Evolutionary conservation across 805 yeast genomes (phyloP).

Genomic region (Starmerella powellii): DNA sequence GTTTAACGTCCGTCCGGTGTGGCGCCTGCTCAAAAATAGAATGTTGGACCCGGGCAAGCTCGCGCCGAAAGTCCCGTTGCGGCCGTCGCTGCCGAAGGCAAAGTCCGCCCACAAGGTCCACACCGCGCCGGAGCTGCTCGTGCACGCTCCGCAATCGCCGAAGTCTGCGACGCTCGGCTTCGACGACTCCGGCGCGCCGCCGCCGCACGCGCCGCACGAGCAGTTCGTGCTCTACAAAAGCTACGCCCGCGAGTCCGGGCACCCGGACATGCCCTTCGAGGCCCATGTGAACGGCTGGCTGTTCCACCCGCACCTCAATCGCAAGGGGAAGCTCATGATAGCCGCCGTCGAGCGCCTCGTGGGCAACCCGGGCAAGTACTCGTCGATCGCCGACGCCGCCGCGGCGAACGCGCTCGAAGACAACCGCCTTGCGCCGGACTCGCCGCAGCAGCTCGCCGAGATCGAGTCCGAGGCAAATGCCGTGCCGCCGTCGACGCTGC

Average conservation of each 20-base stretch:
- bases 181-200: neutral
- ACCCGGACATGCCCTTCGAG: conserved; percentile 5
- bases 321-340: conserved; percentile 55
- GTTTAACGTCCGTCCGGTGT: conserved; percentile 9
- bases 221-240: conserved; percentile 14
- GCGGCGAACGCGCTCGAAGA: conserved; percentile 10
- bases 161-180: neutral
- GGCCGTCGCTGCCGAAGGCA: conserved; percentile 3
- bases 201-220: conserved; percentile 4
- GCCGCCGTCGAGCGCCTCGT: conserved; percentile 24
- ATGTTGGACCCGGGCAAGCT: conserved; percentile 12
- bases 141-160: conserved; percentile 2
- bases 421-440: conserved; percentile 1
- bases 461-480: no score
- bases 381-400: conserved; percentile 16
- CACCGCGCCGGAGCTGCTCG: neutral
- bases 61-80: conserved; percentile 3
- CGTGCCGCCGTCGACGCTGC: no score
- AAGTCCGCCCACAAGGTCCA: neutral
- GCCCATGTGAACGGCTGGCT: conserved; percentile 54
- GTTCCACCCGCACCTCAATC: conserved; percentile 53
- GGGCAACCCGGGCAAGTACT: conserved; percentile 23
- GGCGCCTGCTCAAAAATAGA: conserved; percentile 11
- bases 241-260: conserved; percentile 15
- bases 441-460: neutral